Evolutionary conservation across 1,139 yeast species (phyloP).

Genomic region (Blastobotrys arbuscula): DNA sequence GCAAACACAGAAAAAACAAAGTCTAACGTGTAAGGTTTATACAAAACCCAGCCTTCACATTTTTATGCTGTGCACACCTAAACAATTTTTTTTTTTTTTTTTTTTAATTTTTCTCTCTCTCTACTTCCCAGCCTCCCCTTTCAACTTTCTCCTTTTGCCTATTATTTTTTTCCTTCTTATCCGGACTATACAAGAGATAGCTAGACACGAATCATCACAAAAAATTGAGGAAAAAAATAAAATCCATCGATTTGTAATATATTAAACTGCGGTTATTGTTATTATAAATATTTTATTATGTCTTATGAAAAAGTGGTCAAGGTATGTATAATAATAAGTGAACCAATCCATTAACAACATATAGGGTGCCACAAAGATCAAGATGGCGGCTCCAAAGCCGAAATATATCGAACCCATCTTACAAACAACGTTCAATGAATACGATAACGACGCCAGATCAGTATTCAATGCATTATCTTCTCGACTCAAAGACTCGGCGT

Average conservation of each 20-base stretch:
- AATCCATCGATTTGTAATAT: too few species aligned
- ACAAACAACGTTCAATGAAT: slow-evolving; percentile 56
- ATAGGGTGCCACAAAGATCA: slow-evolving; percentile 63
- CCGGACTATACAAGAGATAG: neutral
- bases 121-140: neutral
- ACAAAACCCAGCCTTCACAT: too few species aligned
- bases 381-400: slow-evolving; percentile 94
- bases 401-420: slow-evolving; percentile 92
- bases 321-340: slow-evolving; percentile 31
- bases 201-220: neutral
- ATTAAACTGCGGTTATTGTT: neutral
- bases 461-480: slow-evolving; percentile 59
- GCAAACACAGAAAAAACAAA: too few species aligned
- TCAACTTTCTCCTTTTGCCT: too few species aligned
- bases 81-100: neutral
- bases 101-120: neutral
- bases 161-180: too few species aligned
- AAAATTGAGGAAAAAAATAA: too few species aligned
- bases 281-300: too few species aligned
- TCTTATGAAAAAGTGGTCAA: slow-evolving; percentile 49
- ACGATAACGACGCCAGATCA: slow-evolving; percentile 54
- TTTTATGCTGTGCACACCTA: too few species aligned
- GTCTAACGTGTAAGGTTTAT: too few species aligned
- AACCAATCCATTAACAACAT: neutral
- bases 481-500: slow-evolving; percentile 70